Base-by-base conservation (phyloP, 306 rosid genomes). In the Ormosia semicastrata region DNA sequence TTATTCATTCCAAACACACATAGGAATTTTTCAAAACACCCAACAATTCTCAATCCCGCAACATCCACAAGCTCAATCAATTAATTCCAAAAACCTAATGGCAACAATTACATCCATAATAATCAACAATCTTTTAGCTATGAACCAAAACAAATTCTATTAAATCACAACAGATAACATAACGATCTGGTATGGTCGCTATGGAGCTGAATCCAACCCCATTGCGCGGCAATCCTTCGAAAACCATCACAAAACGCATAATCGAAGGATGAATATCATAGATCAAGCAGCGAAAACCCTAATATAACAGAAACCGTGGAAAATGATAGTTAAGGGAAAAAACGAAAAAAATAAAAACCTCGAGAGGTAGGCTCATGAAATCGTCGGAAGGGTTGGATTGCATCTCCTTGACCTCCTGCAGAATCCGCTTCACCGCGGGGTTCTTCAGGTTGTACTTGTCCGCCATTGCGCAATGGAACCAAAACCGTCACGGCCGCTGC, bases 301-400 rank as follows among this genome's bases (percentile, higher is more conserved):
- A 73, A 66, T 37, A 66, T 7, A 50, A 10, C 34, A 37, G 24
- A 50, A 46, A 56, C 11, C 0, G 2, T 0, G 24, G 24, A 1
- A 6, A 24, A 56, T 17, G 3, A 34, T 67, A 41, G 29, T 14
- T 4, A 29, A 58, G 3, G 7, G 7, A 2, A 10, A 7, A 43
- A 9, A 40, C n/a, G 9, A 11, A 37, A 7, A 39, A 37, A 46
- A 10, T 47, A 6, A 2, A 77, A 73, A 93, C 98, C 98, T 94
- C 98, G 56, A 94, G 91, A 59, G 98, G 98, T 9, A 94, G 89
- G 84, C 98, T 94, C 97, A 86, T 94, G 93, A 94, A 94, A 90
- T 94, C 98, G 44, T 92, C 93, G 73, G 97, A 91, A 75, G 98
- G 97, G 69, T 92, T 92, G 18, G 98, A 91, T 2, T 94, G 97